These are phyloP conservation scores for Mycena citricolor DNA, from an alignment of 1,284 basidiomycete species.

Conservation along the genomic window DNA sequence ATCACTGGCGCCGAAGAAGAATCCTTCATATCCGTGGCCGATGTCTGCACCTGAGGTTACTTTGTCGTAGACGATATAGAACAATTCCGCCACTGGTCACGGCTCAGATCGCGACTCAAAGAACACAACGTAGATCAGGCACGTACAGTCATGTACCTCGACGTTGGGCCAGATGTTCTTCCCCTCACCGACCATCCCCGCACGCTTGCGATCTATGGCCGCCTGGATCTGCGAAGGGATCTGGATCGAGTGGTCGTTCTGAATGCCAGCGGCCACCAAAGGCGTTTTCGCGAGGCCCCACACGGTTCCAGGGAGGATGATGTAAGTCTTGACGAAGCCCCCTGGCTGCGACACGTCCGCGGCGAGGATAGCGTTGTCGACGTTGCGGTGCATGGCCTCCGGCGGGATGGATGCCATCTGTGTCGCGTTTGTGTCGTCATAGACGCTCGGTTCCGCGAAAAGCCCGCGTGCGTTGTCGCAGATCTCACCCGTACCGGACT, in stretches of 20 bases:
- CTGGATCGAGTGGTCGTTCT: constrained; percentile 41
- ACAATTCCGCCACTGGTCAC: constrained; percentile 43
- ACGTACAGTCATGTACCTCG: constrained; percentile 42
- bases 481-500: constrained; percentile 32
- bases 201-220: constrained; percentile 39
- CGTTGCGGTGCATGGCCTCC: constrained; percentile 35
- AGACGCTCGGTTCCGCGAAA: constrained; percentile 33
- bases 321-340: constrained; percentile 47
- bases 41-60: constrained; percentile 34
- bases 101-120: too few relatives aligned
- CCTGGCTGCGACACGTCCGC: constrained; percentile 34
- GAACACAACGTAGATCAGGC: neutral
- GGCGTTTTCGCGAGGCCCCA: constrained; percentile 42
- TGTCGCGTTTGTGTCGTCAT: constrained; percentile 39
- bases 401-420: constrained; percentile 37
- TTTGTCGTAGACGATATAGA: constrained; percentile 40
- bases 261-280: constrained; percentile 41
- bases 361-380: constrained; percentile 36
- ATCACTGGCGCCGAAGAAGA: constrained; percentile 50
- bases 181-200: constrained; percentile 44
- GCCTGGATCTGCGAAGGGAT: constrained; percentile 38
- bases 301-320: constrained; percentile 44
- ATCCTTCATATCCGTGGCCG: constrained; percentile 48
- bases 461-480: constrained; percentile 38
- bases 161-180: constrained; percentile 48